Conservation (phyloP, 805 yeast species). For the Myxozyma udenii region DNA sequence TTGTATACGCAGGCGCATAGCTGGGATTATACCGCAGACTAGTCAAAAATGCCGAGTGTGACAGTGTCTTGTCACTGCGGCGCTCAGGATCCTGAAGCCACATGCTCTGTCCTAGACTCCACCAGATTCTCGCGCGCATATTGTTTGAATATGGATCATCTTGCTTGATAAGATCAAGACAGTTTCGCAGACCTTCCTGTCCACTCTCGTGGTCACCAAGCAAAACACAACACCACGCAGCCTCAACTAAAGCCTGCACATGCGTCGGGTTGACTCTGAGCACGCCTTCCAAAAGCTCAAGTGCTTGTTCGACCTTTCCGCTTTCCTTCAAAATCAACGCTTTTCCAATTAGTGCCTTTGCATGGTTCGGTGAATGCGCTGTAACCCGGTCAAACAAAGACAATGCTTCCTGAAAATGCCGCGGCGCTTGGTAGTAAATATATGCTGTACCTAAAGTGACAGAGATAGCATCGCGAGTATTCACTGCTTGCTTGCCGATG, state of each 20-base stretch:
- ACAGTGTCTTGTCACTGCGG: constrained; percentile 40
- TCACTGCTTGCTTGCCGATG: constrained; percentile 1
- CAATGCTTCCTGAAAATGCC: constrained; percentile 72
- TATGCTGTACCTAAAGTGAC: constrained; percentile 64
- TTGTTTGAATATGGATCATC: constrained; percentile 53
- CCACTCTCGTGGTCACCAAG: constrained; percentile 53
- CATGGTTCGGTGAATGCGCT: constrained; percentile 45
- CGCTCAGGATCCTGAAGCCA: constrained; percentile 35
- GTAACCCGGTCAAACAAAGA: constrained; percentile 66
- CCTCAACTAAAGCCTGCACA: constrained; percentile 60
- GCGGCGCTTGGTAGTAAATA: constrained; percentile 86
- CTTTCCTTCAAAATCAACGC: constrained; percentile 73
- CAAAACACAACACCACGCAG: constrained; percentile 73
- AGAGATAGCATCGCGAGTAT: constrained; percentile 9
- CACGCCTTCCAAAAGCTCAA: constrained; percentile 50
- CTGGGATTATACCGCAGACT: constrained; percentile 63
- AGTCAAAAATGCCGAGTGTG: constrained; percentile 54
- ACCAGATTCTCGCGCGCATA: constrained; percentile 56
- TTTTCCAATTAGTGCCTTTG: constrained; percentile 73
- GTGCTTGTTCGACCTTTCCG: constrained; percentile 56
- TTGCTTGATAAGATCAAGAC: constrained; percentile 49
- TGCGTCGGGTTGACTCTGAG: constrained; percentile 51
- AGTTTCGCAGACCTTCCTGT: constrained; percentile 46
- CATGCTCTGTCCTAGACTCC: constrained; percentile 72
- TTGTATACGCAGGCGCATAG: constrained; percentile 76